Evolutionary conservation across 2,329 filamentous ascomycete genomes (phyloP).

Genomic region (Helicocarpus griseus): DNA sequence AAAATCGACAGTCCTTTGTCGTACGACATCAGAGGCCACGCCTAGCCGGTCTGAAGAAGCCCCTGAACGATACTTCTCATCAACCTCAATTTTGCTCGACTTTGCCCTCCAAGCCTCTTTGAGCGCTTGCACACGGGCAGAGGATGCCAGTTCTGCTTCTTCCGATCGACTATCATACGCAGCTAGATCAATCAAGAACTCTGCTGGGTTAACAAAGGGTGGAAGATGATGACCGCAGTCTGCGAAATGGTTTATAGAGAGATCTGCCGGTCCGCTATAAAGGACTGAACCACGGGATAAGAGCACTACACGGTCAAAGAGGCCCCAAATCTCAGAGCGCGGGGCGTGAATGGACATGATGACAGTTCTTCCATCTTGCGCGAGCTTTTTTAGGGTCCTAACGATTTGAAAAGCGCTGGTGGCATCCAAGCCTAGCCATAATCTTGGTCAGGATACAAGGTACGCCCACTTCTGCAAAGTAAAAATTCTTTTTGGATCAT

Average conservation of each 20-base stretch:
- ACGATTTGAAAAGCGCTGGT: constrained; percentile 68
- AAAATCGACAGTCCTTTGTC: constrained; percentile 45
- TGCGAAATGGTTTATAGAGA: constrained; percentile 57
- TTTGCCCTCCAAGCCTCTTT: constrained; percentile 48
- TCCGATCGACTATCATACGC: constrained; percentile 63
- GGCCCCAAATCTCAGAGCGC: constrained; percentile 67
- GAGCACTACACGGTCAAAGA: constrained; percentile 64
- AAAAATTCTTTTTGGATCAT: no score
- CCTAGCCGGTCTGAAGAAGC: neutral
- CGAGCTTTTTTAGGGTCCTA: constrained; percentile 57
- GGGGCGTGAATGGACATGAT: constrained; percentile 70
- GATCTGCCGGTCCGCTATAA: constrained; percentile 52
- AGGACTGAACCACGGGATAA: constrained; percentile 58
- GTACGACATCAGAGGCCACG: constrained; percentile 3
- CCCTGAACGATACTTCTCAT: constrained; percentile 2
- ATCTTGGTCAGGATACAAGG: neutral
- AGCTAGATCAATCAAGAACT: constrained; percentile 64
- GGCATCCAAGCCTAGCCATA: constrained; percentile 48
- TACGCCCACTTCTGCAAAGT: neutral
- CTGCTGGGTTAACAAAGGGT: constrained; percentile 66
- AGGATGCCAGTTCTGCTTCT: constrained; percentile 53
- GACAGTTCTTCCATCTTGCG: constrained; percentile 58
- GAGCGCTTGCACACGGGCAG: constrained; percentile 50
- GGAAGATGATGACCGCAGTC: constrained; percentile 52
- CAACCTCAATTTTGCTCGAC: constrained; percentile 2